These are phyloP conservation scores for Hippophae gyantsensis DNA, from an alignment of 306 rosid genomes.

Conservation along the genomic window DNA sequence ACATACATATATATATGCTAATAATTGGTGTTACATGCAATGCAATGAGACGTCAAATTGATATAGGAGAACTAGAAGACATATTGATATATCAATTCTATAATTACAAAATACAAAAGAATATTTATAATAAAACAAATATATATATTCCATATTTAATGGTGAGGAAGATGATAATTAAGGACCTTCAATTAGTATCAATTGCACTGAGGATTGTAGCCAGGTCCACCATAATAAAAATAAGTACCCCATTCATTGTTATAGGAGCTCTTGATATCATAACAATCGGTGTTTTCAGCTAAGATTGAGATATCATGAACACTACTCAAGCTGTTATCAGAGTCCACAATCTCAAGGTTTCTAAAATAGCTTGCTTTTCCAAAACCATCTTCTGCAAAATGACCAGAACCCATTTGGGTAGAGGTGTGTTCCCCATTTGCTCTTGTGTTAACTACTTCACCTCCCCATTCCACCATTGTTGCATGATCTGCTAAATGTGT, in stretches of 20 bases:
- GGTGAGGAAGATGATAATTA: conserved; percentile 11
- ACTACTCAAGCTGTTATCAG: conserved; percentile 61
- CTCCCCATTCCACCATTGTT: conserved; percentile 98
- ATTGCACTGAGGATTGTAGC: conserved; percentile 50
- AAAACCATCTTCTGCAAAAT: conserved; percentile 67
- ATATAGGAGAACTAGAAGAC: conserved; percentile 2
- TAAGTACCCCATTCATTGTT: conserved; percentile 74
- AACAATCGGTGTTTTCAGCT: conserved; percentile 76
- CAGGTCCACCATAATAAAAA: conserved; percentile 92
- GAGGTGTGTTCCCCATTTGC: conserved; percentile 64
- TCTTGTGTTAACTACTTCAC: conserved; percentile 78
- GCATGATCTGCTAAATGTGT: conserved; percentile 75
- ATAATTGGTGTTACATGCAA: too few relatives aligned
- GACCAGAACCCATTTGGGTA: conserved; percentile 92
- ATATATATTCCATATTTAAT: conserved; percentile 1
- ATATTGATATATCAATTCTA: background rate
- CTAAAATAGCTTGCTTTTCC: conserved; percentile 89
- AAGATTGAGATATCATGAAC: conserved; percentile 48
- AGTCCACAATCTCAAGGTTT: conserved; percentile 78
- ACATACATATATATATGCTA: too few relatives aligned
- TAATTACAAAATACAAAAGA: too few relatives aligned
- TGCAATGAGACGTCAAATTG: background rate
- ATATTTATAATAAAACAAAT: background rate
- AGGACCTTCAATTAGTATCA: background rate
- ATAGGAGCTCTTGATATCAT: conserved; percentile 56